Percentiles rank a stretch among this genome's conserved stretches.
Evolutionary conservation across 1,284 basidiomycete species (phyloP).

Genomic region (Mycosarcoma mackinlayi): DNA sequence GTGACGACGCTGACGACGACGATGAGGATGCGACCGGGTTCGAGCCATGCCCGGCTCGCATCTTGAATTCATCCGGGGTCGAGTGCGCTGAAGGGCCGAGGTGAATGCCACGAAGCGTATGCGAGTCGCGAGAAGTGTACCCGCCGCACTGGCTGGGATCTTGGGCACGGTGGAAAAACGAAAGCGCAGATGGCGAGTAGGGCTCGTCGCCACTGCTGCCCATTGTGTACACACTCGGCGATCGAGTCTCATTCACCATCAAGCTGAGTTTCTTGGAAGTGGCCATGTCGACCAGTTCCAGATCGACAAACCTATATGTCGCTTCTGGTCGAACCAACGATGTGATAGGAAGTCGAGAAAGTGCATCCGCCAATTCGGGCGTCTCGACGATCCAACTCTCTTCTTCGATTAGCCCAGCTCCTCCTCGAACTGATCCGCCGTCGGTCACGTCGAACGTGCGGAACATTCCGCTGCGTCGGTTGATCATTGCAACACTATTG

Average conservation of each 20-base stretch:
- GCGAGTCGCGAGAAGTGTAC: slow-evolving; percentile 10
- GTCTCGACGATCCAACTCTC: slow-evolving; percentile 68
- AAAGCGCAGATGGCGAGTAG: slow-evolving; percentile 22
- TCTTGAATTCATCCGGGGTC: too few relatives aligned
- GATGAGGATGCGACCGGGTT: background rate
- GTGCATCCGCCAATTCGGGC: slow-evolving; percentile 70
- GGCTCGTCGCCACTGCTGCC: slow-evolving; percentile 21
- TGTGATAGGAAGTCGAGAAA: slow-evolving; percentile 21
- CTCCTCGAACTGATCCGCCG: slow-evolving; percentile 77
- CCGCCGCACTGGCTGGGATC: background rate
- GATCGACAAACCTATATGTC: slow-evolving; percentile 19
- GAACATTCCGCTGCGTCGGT: slow-evolving; percentile 75
- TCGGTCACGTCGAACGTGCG: slow-evolving; percentile 75
- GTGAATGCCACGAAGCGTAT: slow-evolving; percentile 4
- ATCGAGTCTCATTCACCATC: background rate
- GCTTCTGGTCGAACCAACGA: slow-evolving; percentile 10
- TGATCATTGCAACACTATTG: slow-evolving; percentile 78
- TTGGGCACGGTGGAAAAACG: slow-evolving; percentile 19
- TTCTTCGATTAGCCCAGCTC: slow-evolving; percentile 72
- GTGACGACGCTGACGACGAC: slow-evolving; percentile 6
- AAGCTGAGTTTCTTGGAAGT: slow-evolving; percentile 11
- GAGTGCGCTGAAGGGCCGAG: background rate
- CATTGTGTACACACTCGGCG: slow-evolving; percentile 12
- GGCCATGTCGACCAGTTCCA: slow-evolving; percentile 37
- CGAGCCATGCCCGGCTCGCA: background rate